Base-by-base conservation (phyloP, 1,284 basidiomycete species). In the Ganoderma lucidum region DNA sequence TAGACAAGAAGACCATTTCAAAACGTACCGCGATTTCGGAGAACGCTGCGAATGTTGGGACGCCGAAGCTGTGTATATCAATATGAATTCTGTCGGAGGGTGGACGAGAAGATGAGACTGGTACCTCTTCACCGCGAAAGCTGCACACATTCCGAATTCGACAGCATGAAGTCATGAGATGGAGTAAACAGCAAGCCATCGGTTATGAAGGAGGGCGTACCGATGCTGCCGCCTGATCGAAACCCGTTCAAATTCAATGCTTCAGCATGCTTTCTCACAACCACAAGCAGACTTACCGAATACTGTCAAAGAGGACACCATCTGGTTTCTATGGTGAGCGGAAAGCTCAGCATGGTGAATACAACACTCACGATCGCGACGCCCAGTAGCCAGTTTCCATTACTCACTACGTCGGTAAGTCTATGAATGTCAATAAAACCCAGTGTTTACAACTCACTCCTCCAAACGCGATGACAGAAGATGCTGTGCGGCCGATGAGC, bases 391-490 rank as follows among this genome's bases (percentile, higher is more conserved):
- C 67, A 68, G 14, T 74, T 72, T 53, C 45, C 62, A 14, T 72
- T 69, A 53, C 73, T 73, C 63, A 74, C 71, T 72, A 2, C 6
- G 35, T 2, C 2, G 8, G n/a, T 30, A 56, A 35, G 32, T 17
- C 8, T 6, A 19, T 35, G 3, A 35, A 17, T 37, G 35, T 6
- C 3, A 35, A 35, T 59, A 8, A 35, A 35, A 14, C 9, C 35
- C 19, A 23, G 23, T 23, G 23, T 23, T 23, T 23, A 23, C 23
- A 23, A 41, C 68, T 42, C 62, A 74, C 73, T 56, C 70, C 62
- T 74, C 73, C 73, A 72, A 1, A 74, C 70, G 23, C 73, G 55
- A 14, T 74, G 67, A 39, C 73, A 74, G 51, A 72, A 74, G 3
- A 74, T 66, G 4, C 73, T 74, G 39, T 8, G 9, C 10, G 19